Conservation (phyloP, 305 asterid species). For the Galium porrigens region DNA sequence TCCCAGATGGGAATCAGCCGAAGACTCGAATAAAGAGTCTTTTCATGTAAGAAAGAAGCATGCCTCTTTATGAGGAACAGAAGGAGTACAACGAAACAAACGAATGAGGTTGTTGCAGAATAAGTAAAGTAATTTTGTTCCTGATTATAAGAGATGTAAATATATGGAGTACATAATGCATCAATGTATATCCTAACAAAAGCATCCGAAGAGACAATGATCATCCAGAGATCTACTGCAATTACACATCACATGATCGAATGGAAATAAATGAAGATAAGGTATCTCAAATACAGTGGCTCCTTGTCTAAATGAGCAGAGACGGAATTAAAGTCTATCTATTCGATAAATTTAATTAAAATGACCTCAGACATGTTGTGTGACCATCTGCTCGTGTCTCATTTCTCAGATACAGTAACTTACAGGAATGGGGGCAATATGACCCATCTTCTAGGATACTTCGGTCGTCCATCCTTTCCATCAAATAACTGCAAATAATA, state of each 20-base stretch:
- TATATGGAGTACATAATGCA: not conserved
- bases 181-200: not conserved
- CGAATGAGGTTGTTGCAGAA: not conserved
- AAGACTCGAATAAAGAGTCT: not conserved
- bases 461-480: constrained; percentile 80
- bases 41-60: not conserved
- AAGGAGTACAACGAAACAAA: too few relatives aligned
- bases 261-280: constrained; percentile 1
- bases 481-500: constrained; percentile 57
- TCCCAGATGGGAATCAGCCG: not conserved
- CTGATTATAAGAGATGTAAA: not conserved
- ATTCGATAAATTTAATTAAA: not conserved
- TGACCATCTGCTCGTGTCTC: constrained; percentile 1
- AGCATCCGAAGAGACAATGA: not conserved
- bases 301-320: not conserved
- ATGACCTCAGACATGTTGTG: not conserved
- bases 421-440: constrained; percentile 88
- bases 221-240: not conserved
- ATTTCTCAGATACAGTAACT: not conserved
- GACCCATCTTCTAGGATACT: constrained; percentile 92
- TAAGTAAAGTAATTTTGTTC: too few relatives aligned
- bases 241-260: not conserved
- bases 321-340: not conserved
- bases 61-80: too few relatives aligned
- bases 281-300: not conserved